These are phyloP conservation scores for Periconia digitata DNA, from an alignment of 2,329 filamentous ascomycete genomes.

Conservation along the genomic window DNA sequence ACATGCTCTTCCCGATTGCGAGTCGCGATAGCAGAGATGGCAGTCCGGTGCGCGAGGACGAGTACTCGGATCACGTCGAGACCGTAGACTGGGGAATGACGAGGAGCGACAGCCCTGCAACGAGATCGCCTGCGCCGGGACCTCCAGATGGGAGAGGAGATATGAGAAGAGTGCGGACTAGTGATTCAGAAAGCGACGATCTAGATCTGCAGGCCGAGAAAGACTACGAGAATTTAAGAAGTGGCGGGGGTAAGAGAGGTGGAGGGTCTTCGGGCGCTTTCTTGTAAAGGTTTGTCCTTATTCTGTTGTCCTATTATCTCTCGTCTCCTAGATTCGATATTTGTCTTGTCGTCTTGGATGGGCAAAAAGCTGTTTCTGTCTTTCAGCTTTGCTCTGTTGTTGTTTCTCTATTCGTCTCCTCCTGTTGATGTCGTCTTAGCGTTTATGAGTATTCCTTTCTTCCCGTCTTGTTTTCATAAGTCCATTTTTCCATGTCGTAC, in stretches of 20 bases:
- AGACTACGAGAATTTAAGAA: constrained; percentile 3
- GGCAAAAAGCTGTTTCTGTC: too few relatives aligned
- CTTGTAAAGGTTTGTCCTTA: not conserved
- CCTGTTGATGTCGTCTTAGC: too few relatives aligned
- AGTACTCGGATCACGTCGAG: constrained; percentile 7
- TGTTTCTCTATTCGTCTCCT: too few relatives aligned
- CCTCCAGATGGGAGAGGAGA: not conserved
- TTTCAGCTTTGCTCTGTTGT: too few relatives aligned
- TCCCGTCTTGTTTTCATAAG: too few relatives aligned
- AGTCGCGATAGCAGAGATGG: constrained; percentile 23
- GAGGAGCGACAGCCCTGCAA: constrained; percentile 3
- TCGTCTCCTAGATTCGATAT: too few relatives aligned
- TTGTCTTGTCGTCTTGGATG: too few relatives aligned
- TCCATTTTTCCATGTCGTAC: too few relatives aligned
- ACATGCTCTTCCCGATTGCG: constrained; percentile 29
- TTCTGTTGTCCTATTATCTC: too few relatives aligned
- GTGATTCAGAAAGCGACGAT: constrained; percentile 5
- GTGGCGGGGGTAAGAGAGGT: not conserved
- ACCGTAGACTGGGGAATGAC: constrained; percentile 6
- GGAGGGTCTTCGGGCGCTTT: not conserved
- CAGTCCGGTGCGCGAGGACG: constrained; percentile 19
- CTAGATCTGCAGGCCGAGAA: constrained; percentile 7
- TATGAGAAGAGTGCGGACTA: constrained; percentile 1
- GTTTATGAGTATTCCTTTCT: too few relatives aligned
- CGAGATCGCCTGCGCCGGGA: not conserved